These are phyloP conservation scores for Lepidium sativum DNA, from an alignment of 345 rosid species.

Conservation along the genomic window DNA sequence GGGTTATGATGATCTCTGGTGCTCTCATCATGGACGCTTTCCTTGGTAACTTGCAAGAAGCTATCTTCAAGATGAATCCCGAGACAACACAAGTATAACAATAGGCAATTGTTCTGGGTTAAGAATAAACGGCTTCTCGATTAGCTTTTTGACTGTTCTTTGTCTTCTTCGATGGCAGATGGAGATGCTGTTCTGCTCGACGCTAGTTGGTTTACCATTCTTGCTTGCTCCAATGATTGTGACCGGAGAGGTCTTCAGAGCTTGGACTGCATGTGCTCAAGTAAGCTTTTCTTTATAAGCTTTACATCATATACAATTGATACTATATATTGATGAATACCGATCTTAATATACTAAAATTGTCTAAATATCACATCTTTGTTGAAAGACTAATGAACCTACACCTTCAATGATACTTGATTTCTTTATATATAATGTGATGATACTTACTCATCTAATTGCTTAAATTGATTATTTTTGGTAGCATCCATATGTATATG, in stretches of 20 bases:
- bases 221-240: slow-evolving; percentile 71
- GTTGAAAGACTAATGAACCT: neutral
- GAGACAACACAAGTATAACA: slow-evolving; percentile 68
- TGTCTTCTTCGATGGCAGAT: slow-evolving; percentile 31
- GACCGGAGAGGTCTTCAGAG: slow-evolving; percentile 74
- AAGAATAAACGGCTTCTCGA: neutral
- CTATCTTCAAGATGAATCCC: slow-evolving; percentile 78
- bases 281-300: slow-evolving; percentile 38
- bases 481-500: slow-evolving; percentile 80
- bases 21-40: slow-evolving; percentile 83
- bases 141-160: neutral
- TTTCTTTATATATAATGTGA: neutral
- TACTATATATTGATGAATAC: neutral
- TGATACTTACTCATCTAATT: neutral
- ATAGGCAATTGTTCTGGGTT: neutral
- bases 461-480: neutral
- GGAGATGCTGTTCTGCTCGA: slow-evolving; percentile 85
- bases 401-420: neutral
- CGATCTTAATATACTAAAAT: neutral
- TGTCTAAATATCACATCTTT: neutral
- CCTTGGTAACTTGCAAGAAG: slow-evolving; percentile 86
- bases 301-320: neutral
- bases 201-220: slow-evolving; percentile 73
- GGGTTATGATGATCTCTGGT: slow-evolving; percentile 65
- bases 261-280: slow-evolving; percentile 75